Evolutionary conservation across 345 rosid species (phyloP).

Genomic region (Capsella bursapastoris): DNA sequence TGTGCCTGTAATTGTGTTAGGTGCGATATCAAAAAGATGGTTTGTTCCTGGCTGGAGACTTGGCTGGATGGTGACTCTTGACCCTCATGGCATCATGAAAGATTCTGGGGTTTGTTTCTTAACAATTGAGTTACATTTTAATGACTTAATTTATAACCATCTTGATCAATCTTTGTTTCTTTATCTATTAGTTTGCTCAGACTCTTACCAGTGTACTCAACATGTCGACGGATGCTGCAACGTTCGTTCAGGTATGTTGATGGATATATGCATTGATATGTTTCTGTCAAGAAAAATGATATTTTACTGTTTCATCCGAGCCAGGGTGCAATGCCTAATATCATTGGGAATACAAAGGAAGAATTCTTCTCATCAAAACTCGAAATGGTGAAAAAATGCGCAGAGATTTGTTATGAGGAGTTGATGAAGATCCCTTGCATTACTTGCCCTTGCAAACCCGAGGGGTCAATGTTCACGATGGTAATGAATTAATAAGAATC

Average conservation of each 20-base stretch:
- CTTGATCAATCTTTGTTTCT: constrained; percentile 2
- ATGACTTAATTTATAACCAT: background rate
- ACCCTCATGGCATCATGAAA: constrained; percentile 57
- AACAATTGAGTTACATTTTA: background rate
- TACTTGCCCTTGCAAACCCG: constrained; percentile 51
- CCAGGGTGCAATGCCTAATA: constrained; percentile 47
- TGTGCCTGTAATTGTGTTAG: constrained; percentile 62
- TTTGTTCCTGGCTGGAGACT: constrained; percentile 82
- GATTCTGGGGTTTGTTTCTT: constrained; percentile 54
- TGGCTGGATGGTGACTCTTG: constrained; percentile 75
- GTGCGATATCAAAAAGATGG: constrained; percentile 78
- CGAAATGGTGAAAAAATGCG: constrained; percentile 35
- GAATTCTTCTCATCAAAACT: constrained; percentile 45
- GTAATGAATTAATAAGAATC: constrained; percentile 8
- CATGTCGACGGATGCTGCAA: constrained; percentile 50
- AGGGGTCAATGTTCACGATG: constrained; percentile 50
- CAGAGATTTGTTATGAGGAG: constrained; percentile 46
- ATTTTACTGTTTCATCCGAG: background rate
- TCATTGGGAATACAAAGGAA: constrained; percentile 44
- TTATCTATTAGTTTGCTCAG: constrained; percentile 44
- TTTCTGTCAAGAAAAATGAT: background rate
- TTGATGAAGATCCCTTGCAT: constrained; percentile 46
- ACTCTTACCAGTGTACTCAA: constrained; percentile 43
- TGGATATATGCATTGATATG: background rate
- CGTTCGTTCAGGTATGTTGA: constrained; percentile 63